Evolutionary conservation across 2,329 filamentous ascomycete genomes (phyloP).

Genomic region (Chaetothyriales sp.): DNA sequence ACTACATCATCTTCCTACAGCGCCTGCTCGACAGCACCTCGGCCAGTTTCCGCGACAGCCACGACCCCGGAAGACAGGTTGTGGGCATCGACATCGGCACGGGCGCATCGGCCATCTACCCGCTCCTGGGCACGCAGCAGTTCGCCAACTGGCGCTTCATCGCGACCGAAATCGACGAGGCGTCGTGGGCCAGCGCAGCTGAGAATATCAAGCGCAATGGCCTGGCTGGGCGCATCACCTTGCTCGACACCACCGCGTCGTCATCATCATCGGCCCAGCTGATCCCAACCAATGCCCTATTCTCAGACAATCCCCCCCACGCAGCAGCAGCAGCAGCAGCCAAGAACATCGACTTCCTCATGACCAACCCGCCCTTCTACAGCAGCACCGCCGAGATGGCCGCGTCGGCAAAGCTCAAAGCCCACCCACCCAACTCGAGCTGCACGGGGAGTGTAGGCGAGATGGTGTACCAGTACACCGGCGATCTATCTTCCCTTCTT

Average conservation of each 20-base stretch:
- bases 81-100: constrained; percentile 74
- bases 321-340: no score
- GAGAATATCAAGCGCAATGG: constrained; percentile 53
- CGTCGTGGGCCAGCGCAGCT: constrained; percentile 50
- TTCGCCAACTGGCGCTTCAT: constrained; percentile 57
- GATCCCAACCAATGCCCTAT: background rate
- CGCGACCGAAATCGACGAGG: constrained; percentile 64
- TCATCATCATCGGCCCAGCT: no score
- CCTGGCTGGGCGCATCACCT: constrained; percentile 46
- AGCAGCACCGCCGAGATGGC: constrained; percentile 54
- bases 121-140: constrained; percentile 58
- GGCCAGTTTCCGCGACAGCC: constrained; percentile 32
- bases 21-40: constrained; percentile 57
- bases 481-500: constrained; percentile 46
- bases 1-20: constrained; percentile 84
- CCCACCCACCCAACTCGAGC: constrained; percentile 48
- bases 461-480: constrained; percentile 72
- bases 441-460: constrained; percentile 65
- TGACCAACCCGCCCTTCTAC: constrained; percentile 96
- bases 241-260: constrained; percentile 37
- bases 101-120: constrained; percentile 82
- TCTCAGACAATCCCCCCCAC: background rate
- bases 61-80: constrained; percentile 41
- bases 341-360: constrained; percentile 57
- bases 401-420: constrained; percentile 49